Conservation (phyloP, 139 green algal genomes). For the Chlamydomonas applanata region DNA sequence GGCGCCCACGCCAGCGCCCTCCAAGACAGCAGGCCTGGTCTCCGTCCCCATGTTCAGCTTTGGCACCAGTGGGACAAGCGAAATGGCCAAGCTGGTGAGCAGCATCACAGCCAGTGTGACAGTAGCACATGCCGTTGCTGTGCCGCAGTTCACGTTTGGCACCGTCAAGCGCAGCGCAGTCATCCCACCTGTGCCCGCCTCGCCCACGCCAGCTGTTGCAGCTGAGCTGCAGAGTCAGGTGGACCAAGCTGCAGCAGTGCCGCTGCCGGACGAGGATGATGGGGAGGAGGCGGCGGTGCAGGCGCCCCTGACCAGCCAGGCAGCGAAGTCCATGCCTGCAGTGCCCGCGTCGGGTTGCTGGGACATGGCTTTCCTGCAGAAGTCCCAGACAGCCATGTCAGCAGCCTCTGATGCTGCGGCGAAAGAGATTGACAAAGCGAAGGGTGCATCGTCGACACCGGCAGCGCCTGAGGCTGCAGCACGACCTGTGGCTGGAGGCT, state of each 20-base stretch:
- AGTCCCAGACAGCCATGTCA: slow-evolving; percentile 6
- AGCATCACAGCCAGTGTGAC: neutral
- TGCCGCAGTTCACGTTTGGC: slow-evolving; percentile 3
- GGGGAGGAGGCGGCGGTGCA: slow-evolving; percentile 3
- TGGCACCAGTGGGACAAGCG: no score
- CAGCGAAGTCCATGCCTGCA: neutral
- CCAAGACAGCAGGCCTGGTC: no score
- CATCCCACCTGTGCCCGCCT: neutral
- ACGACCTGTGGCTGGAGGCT: neutral
- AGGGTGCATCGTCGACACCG: neutral
- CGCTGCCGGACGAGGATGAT: slow-evolving; percentile 31
- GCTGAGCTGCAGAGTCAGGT: slow-evolving; percentile 13
- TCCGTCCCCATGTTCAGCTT: no score
- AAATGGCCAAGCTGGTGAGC: neutral
- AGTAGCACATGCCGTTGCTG: neutral
- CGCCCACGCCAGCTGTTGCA: neutral
- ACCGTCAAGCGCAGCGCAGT: neutral
- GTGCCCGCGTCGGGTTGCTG: neutral
- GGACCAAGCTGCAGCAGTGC: slow-evolving; percentile 13
- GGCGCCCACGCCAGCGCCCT: no score
- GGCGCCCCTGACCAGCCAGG: neutral
- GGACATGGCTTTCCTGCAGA: slow-evolving; percentile 15
- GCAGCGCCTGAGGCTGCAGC: neutral
- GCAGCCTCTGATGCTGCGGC: slow-evolving; percentile 1
- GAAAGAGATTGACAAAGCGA: neutral